Evolutionary conservation across 768 basidiomycete species (phyloP).

Genomic region (Chalciporus piperatus): DNA sequence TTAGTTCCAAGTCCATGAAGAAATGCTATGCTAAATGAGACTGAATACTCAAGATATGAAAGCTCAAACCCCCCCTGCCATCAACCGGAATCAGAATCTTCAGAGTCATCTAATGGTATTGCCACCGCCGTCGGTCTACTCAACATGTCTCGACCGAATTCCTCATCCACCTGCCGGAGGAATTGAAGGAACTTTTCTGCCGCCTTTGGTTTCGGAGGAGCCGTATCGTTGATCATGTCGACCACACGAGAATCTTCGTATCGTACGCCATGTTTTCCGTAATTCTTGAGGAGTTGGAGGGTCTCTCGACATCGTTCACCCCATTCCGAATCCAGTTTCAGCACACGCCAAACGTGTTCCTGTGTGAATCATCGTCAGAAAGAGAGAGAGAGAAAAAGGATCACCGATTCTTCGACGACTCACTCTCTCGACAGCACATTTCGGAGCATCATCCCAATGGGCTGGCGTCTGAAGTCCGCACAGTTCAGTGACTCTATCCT

Average conservation of each 20-base stretch:
- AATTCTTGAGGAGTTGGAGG: conserved; percentile 47
- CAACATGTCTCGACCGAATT: conserved; percentile 31
- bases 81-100: neutral
- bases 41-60: neutral
- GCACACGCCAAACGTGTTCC: conserved; percentile 51
- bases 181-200: conserved; percentile 46
- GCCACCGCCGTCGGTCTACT: neutral
- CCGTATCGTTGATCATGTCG: conserved; percentile 48
- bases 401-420: conserved; percentile 11
- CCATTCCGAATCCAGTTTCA: conserved; percentile 44
- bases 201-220: conserved; percentile 42
- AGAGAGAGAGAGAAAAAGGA: neutral
- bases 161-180: conserved; percentile 47
- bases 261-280: conserved; percentile 54
- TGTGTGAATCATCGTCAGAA: conserved; percentile 14
- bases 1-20: neutral
- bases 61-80: neutral
- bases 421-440: conserved; percentile 46
- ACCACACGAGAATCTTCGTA: conserved; percentile 48
- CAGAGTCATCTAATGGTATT: neutral
- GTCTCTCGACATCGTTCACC: conserved; percentile 50
- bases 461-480: conserved; percentile 43
- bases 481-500: conserved; percentile 46
- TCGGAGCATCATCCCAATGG: conserved; percentile 36
- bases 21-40: neutral